phyloP scores from a whole-genome alignment of 163 green algal genomes.

The Scenedesmus sp. region DNA sequence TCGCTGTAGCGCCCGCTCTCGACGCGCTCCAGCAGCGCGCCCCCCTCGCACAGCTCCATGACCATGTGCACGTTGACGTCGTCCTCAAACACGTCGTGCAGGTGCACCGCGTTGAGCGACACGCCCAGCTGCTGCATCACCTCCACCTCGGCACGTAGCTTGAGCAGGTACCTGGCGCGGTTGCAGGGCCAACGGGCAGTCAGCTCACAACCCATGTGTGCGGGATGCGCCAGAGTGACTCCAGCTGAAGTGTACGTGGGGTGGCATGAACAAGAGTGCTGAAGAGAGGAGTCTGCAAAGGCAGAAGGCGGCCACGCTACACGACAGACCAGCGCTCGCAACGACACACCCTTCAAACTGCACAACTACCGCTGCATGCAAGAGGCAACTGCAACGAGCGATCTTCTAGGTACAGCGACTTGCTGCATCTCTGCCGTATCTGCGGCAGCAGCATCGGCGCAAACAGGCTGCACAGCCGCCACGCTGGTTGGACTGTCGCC shows the following conservation, averaged over 20 bases:
- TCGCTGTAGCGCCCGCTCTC: conserved; percentile 78
- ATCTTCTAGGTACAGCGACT: no score
- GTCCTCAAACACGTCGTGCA: conserved; percentile 89
- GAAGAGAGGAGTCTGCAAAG: no score
- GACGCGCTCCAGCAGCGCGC: conserved; percentile 87
- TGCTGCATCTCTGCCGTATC: no score
- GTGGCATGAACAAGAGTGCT: no score
- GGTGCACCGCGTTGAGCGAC: conserved; percentile 90
- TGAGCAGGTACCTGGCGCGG: conserved; percentile 86
- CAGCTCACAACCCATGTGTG: background rate
- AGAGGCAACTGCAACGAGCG: no score
- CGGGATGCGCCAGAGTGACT: background rate
- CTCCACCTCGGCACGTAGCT: conserved; percentile 96
- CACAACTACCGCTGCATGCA: no score
- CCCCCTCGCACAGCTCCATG: conserved; percentile 89
- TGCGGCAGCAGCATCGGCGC: background rate
- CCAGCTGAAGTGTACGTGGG: background rate
- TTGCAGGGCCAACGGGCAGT: background rate
- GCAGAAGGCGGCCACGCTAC: no score
- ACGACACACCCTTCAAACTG: no score
- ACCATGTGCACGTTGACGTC: conserved; percentile 76
- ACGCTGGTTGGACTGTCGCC: background rate
- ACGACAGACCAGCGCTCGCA: no score
- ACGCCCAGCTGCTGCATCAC: conserved; percentile 94
- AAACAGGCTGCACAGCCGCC: background rate